phyloP scores from a whole-genome alignment of 306 rosid genomes.

The Prunus mira region DNA sequence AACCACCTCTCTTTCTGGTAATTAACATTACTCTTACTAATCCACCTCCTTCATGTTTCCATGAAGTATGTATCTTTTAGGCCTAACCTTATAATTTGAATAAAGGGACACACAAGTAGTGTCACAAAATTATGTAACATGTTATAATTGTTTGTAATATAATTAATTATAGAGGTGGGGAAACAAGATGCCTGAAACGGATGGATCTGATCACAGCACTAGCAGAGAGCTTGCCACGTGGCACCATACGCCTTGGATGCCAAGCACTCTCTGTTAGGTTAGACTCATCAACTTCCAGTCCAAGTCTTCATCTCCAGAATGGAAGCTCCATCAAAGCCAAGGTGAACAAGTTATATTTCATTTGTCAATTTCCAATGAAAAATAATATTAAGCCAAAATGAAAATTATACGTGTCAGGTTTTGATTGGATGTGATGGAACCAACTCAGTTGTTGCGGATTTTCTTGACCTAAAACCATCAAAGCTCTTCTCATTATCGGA shows the following conservation, averaged over 20 bases:
- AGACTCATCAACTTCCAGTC: constrained; percentile 30
- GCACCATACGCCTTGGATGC: constrained; percentile 39
- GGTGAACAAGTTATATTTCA: constrained; percentile 17
- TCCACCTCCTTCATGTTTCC: too few species aligned
- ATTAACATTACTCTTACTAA: too few species aligned
- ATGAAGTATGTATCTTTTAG: too few species aligned
- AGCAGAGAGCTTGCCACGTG: constrained; percentile 38
- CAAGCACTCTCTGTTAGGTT: constrained; percentile 32
- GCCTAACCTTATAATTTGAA: too few species aligned
- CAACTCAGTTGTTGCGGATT: constrained; percentile 35
- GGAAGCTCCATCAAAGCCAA: constrained; percentile 41
- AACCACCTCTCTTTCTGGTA: too few species aligned
- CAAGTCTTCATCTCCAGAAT: constrained; percentile 32
- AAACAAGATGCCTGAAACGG: constrained; percentile 49
- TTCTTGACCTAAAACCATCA: constrained; percentile 27
- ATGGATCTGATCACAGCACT: constrained; percentile 39
- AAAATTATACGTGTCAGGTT: constrained; percentile 21
- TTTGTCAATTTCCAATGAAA: too few species aligned
- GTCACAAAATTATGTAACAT: too few species aligned
- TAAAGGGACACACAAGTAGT: too few species aligned
- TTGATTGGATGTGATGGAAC: constrained; percentile 67
- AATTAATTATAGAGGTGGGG: constrained; percentile 10
- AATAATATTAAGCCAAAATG: too few species aligned
- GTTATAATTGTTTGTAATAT: too few species aligned
- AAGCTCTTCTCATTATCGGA: constrained; percentile 22